Evolutionary conservation across 441 rosid genomes (phyloP).

Genomic region (Aquilaria agallochum): DNA sequence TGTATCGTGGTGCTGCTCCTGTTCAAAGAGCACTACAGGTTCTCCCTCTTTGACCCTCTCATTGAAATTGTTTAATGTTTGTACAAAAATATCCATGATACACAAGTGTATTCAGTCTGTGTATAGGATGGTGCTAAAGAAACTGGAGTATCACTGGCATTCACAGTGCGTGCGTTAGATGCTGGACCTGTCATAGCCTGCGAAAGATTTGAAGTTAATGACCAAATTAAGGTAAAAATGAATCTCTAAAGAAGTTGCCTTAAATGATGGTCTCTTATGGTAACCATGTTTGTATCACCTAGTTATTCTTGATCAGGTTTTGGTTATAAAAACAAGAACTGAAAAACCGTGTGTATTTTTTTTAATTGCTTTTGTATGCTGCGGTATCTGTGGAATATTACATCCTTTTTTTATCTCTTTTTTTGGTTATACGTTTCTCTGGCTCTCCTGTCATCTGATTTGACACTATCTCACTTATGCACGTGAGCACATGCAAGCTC

Average conservation of each 20-base stretch:
- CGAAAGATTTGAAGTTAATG: slow-evolving; percentile 55
- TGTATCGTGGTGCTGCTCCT: slow-evolving; percentile 96
- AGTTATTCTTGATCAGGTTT: too few relatives aligned
- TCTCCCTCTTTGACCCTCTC: slow-evolving; percentile 8
- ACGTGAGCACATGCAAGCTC: too few relatives aligned
- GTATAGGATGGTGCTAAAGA: slow-evolving; percentile 80
- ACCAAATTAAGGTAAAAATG: slow-evolving; percentile 65
- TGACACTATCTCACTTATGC: too few relatives aligned
- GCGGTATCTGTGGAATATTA: too few relatives aligned
- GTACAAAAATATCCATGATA: slow-evolving; percentile 9
- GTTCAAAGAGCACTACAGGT: slow-evolving; percentile 94
- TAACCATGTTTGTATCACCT: too few relatives aligned
- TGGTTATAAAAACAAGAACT: background rate
- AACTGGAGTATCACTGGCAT: slow-evolving; percentile 93
- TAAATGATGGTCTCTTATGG: background rate
- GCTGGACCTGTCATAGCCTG: slow-evolving; percentile 87
- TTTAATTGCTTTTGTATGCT: too few relatives aligned
- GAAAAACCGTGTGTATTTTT: too few relatives aligned
- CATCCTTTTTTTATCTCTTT: too few relatives aligned
- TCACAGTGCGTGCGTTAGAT: slow-evolving; percentile 79
- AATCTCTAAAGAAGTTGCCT: background rate
- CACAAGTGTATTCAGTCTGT: slow-evolving; percentile 21
- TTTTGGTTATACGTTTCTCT: too few relatives aligned
- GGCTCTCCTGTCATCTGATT: too few relatives aligned
- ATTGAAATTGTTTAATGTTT: slow-evolving; percentile 11